phyloP scores from a whole-genome alignment of 2,329 filamentous ascomycete species.

The Mycosphaerella arachidis region DNA sequence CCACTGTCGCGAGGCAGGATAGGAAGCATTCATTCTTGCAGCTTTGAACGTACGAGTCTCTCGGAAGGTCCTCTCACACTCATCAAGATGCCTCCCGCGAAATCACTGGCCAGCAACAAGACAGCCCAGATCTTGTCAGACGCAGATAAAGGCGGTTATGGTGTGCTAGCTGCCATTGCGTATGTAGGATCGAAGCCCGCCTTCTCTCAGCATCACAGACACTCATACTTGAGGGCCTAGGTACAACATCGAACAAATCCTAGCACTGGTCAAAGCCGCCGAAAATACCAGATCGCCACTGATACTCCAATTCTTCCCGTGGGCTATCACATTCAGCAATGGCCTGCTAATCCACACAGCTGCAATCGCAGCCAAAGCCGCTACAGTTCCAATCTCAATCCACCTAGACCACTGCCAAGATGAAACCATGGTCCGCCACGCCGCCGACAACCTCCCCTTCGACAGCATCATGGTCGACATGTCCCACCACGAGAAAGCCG shows the following conservation, averaged over 20 bases:
- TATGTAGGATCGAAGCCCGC: slow-evolving; percentile 3
- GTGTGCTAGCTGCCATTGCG: slow-evolving; percentile 23
- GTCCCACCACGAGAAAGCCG: slow-evolving; percentile 32
- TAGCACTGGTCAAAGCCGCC: slow-evolving; percentile 28
- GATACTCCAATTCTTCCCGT: slow-evolving; percentile 30
- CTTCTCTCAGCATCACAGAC: neutral
- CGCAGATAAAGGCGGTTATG: slow-evolving; percentile 22
- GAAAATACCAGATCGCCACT: slow-evolving; percentile 27
- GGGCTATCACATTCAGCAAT: slow-evolving; percentile 26
- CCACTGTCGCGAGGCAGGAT: neutral
- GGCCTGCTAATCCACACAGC: slow-evolving; percentile 26
- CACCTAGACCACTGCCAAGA: slow-evolving; percentile 32
- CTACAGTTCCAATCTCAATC: slow-evolving; percentile 27
- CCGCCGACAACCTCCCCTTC: slow-evolving; percentile 25
- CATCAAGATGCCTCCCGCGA: neutral
- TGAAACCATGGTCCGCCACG: slow-evolving; percentile 18
- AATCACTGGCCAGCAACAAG: slow-evolving; percentile 22
- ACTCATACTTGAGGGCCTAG: neutral
- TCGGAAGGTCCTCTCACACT: neutral
- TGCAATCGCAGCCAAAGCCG: slow-evolving; percentile 20
- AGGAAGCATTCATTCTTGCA: neutral
- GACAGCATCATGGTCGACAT: slow-evolving; percentile 35
- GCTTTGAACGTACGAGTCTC: neutral
- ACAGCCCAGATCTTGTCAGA: slow-evolving; percentile 20
- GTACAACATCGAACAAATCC: slow-evolving; percentile 28